Base-by-base conservation (phyloP, 2,329 filamentous ascomycete species). In the Pseudogymnoascus sp. region DNA sequence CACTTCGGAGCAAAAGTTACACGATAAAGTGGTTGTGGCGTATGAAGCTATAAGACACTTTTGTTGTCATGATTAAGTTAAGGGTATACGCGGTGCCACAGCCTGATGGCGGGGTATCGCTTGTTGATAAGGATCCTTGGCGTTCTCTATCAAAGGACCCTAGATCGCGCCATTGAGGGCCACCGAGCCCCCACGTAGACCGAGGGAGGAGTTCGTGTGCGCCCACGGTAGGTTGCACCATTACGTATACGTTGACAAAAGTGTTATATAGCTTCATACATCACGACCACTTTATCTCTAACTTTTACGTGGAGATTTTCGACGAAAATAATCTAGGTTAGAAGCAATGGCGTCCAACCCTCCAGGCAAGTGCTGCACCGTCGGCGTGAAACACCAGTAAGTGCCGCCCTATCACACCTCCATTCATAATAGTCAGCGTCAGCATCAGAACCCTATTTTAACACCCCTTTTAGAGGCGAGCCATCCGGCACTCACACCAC, bases 341-440 rank as follows among this genome's bases (percentile, higher is more conserved):
- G 5, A 56, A 56, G 50, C 35, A 63, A 74, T 74, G 72, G 70
- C 72, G 17, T 74, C 72, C 19, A 68, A 74, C 17, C 69, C 70
- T 21, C 72, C 72, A 10, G 65, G 67, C n/a, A 64, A 65, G 53
- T 74, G 72, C 63, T 74, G 72, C 66, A 72, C 72, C 9, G 62
- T 71, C 40, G 72, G 72, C 62, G 67, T 73, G 4, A 73, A 71
- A 63, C 72, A 74, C 56, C 68, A 72, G 72, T 73, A 69, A 31
- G 65, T 63, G 10, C 11, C 50, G 50, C 50, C 46, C 17, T 21
- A 17, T 56, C 29, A 19, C 31, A 56, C 17, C 35, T 21, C 59
- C 31, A 21, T n/a, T n/a, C 35, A 3, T 26, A 63, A 61, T 7
- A 15, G 13, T 26, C 37, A 35, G 19, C 17, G 56, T 29, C 4